Base-by-base conservation (phyloP, 306 rosid species). In the Casuarina glauca region DNA sequence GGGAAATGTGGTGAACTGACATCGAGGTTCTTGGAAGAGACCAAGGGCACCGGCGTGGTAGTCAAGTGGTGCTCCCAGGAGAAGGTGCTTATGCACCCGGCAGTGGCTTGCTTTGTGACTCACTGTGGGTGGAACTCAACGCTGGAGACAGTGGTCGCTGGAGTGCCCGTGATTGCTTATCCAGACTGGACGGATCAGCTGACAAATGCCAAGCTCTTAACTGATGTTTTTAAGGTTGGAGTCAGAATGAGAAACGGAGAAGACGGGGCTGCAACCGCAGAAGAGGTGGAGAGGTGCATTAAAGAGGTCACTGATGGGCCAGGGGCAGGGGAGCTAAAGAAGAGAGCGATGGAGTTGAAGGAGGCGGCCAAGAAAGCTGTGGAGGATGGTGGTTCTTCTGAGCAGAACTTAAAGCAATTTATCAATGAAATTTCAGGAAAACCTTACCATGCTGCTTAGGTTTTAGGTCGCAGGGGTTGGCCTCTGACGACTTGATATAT, bases 121-220 rank as follows among this genome's bases (percentile, higher is more conserved):
- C 93, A 88, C 0, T 78, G 88, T n/a, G 96, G 96, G 2, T 90
- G 96, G 93, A 90, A 83, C 79, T 90, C 96, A 0, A 76, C 78
- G 36, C 83, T 88, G 0, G 93, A 90, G 78, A 80, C 89, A 0
- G 36, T 89, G 61, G 83, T 74, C 0, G 2, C 84, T 0, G 91
- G 96, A 0, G 93, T 88, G 13, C 91, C 91, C 0, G 86, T 87
- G 9, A 75, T 91, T 53, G 90, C 78, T 43, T 85, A 82, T 79
- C 96, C 96, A 0, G 78, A 66, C 38, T 88, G 93, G 96, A 61
- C 84, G 0, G 91, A 91, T 45, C 96, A 91, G 5, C 85, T 84
- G 0, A 88, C 93, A 0, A 91, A 85, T 77, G 89, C 91, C 2
- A 77, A 74, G 79, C 88, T 91, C 1, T 32, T 89, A 11, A 74